Evolutionary conservation across 2,329 filamentous ascomycete species (phyloP), one percentile per base, ranked within the genome.

Genomic region (Neofusicoccum umdonicola): DNA sequence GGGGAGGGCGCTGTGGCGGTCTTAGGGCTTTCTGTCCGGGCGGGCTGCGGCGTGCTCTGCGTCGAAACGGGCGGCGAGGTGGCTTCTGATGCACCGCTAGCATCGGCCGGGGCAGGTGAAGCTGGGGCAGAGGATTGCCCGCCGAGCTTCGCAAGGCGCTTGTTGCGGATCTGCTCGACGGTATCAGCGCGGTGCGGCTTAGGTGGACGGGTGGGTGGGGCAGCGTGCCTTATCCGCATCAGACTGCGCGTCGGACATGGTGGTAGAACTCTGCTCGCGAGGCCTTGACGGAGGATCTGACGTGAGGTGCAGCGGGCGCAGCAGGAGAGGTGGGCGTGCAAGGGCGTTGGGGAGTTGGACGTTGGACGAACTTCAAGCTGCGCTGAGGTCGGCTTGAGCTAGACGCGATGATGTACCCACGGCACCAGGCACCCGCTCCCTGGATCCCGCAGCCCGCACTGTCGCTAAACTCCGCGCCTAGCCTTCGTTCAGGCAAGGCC

Each of bases 91-190:
- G 64, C 13, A 76, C 61, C 22, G 44, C 35, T 51, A 17, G 63
- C 15, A 19, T 60, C 63, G 35, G 31, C 54, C 17, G 72, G 67
- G 31, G 72, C 69, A 31, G 52, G 63, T 2, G 63, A 60, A 27
- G 52, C 35, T 31, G 69, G 57, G 70, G 54, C 52, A 41, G 63
- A 44, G 22, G 63, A 64, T 62, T 69, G 68, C 22, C 79, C 82
- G 45, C 82, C 84, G 50, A 89, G 81, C 76, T 88, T 89, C 64
- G 87, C 87, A 57, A 89, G 82, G 62, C 87, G 86, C 79, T 89
- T 89, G 72, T 84, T 86, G 71, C 87, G 86, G 74, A 89, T 89
- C 87, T 89, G 71, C 57, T 35, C 67, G 52, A 69, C 67, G 68
- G n/a, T 37, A 47, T 76, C 71, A 77, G 74, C 68, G 65, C 22